A percentile compares a stretch with the other conserved stretches of the same genome.
Conservation (phyloP, 2,329 filamentous ascomycete genomes). For the Zasmidium cellare region DNA sequence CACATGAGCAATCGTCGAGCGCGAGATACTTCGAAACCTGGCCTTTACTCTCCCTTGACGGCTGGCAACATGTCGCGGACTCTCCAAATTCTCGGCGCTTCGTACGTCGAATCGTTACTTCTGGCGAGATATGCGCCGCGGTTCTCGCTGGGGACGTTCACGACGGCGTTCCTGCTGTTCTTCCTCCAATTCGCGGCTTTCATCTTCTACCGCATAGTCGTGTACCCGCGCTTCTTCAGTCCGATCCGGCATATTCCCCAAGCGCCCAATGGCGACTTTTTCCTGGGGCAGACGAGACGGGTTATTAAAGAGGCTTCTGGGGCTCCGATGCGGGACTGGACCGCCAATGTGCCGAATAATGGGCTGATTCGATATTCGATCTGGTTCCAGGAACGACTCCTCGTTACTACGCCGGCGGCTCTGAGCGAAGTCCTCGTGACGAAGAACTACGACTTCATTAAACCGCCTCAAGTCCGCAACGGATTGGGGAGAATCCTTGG, state of each 20-base stretch:
- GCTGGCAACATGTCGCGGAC: neutral
- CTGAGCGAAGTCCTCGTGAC: conserved; percentile 52
- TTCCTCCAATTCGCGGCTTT: conserved; percentile 37
- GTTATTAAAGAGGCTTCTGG: conserved; percentile 46
- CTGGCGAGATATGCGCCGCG: conserved; percentile 3
- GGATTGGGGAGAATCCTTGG: conserved; percentile 66
- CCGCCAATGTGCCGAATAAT: conserved; percentile 55
- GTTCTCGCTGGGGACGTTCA: conserved; percentile 33
- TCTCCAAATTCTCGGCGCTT: neutral
- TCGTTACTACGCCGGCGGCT: conserved; percentile 49
- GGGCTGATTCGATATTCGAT: conserved; percentile 56
- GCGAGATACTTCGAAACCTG: too few species aligned
- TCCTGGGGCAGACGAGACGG: conserved; percentile 44
- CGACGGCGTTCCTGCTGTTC: conserved; percentile 45
- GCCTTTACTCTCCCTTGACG: too few species aligned
- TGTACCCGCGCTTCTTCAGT: conserved; percentile 61
- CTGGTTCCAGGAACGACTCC: conserved; percentile 45
- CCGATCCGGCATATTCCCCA: conserved; percentile 59
- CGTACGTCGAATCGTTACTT: neutral
- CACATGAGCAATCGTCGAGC: too few species aligned
- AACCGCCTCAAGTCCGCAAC: conserved; percentile 47
- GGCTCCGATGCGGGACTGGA: conserved; percentile 51
- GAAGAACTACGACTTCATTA: conserved; percentile 54
- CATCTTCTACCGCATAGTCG: conserved; percentile 44
- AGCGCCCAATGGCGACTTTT: conserved; percentile 46